Percentiles rank a stretch among this genome's conserved stretches.
Conservation (phyloP, 495 filamentous ascomycete species). For the Filosporella fistucella region DNA sequence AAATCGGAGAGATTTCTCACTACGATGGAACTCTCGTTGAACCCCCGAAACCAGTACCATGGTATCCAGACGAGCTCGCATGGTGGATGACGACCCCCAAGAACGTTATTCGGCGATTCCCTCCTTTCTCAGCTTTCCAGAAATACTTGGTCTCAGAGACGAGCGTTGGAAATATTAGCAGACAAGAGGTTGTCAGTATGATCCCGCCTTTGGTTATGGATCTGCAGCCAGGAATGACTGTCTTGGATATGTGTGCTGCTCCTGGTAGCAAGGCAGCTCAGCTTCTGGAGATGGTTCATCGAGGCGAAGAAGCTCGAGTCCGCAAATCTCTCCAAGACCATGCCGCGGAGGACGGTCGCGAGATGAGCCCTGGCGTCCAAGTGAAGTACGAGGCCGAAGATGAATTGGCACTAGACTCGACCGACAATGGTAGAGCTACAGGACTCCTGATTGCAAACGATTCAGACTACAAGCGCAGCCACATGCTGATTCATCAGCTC, state of each 20-base stretch:
- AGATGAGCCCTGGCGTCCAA: constrained; percentile 43
- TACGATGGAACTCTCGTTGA: constrained; percentile 76
- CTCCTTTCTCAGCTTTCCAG: constrained; percentile 91
- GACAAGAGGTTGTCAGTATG: constrained; percentile 98
- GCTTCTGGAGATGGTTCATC: constrained; percentile 88
- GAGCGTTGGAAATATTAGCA: constrained; percentile 91
- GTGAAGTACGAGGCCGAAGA: constrained; percentile 39
- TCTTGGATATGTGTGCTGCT: constrained; percentile 92
- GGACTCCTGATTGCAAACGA: constrained; percentile 95
- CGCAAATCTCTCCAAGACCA: constrained; percentile 51
- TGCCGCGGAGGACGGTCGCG: constrained; percentile 44
- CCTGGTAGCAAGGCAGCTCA: constrained; percentile 96
- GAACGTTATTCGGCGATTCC: constrained; percentile 82
- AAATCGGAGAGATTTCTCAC: constrained; percentile 71
- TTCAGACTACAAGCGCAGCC: constrained; percentile 86
- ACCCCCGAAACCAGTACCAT: constrained; percentile 72
- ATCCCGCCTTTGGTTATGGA: constrained; percentile 95
- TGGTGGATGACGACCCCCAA: constrained; percentile 97
- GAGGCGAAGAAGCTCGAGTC: constrained; percentile 82
- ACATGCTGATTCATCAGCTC: constrained; percentile 96
- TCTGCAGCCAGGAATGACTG: constrained; percentile 81
- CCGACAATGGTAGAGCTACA: constrained; percentile 80
- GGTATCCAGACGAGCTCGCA: constrained; percentile 91
- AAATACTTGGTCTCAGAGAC: constrained; percentile 98
- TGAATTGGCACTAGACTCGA: constrained; percentile 48